Conservation (phyloP, 2,329 filamentous ascomycete species). For the Fonsecaea erecta region DNA sequence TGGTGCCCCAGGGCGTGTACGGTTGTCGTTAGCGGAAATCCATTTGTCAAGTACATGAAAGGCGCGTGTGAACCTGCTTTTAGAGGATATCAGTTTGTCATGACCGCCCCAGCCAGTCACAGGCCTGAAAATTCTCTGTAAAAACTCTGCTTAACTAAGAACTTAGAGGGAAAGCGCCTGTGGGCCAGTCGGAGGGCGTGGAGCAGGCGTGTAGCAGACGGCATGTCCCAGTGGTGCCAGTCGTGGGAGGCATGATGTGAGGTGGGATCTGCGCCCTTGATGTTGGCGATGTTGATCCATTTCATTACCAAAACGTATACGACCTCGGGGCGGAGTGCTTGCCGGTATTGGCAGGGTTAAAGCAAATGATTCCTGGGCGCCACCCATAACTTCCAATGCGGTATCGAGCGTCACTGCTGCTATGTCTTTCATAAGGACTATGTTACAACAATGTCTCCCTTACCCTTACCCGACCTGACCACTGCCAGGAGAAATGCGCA, state of each 20-base stretch:
- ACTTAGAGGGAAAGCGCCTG: slow-evolving; percentile 29
- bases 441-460: slow-evolving; percentile 18
- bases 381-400: background rate
- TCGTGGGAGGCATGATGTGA: background rate
- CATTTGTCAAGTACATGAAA: slow-evolving; percentile 26
- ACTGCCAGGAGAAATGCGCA: slow-evolving; percentile 16
- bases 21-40: slow-evolving; percentile 33
- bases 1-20: slow-evolving; percentile 28
- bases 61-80: slow-evolving; percentile 34
- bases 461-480: slow-evolving; percentile 25
- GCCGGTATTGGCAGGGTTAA: background rate
- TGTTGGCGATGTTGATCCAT: background rate
- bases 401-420: background rate
- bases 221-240: background rate
- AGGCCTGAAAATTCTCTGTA: slow-evolving; percentile 26
- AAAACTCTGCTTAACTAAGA: slow-evolving; percentile 33
- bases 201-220: slow-evolving; percentile 1
- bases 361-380: background rate
- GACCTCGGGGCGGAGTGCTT: background rate
- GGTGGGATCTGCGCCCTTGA: background rate
- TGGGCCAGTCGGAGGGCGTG: slow-evolving; percentile 24
- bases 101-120: slow-evolving; percentile 22
- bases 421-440: slow-evolving; percentile 7
- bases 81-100: slow-evolving; percentile 33
- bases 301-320: background rate